Conservation (phyloP, 2,329 filamentous ascomycete genomes). For the Samsoniella hepiali region DNA sequence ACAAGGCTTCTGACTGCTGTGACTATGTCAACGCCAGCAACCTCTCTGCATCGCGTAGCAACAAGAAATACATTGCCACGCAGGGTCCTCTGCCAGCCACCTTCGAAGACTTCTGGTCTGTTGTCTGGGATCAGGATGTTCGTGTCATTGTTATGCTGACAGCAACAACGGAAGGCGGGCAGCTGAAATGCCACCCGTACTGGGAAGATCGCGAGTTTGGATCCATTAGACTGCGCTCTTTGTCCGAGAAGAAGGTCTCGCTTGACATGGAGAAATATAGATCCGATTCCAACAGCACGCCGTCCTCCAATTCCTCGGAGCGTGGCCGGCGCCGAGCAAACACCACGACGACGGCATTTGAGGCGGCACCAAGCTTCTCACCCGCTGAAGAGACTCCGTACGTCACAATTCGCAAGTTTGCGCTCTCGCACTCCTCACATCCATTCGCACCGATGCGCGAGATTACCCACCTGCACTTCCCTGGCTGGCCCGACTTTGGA, state of each 20-base stretch:
- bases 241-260: slow-evolving; percentile 80
- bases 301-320: slow-evolving; percentile 32
- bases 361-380: slow-evolving; percentile 32
- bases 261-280: slow-evolving; percentile 63
- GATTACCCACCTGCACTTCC: slow-evolving; percentile 91
- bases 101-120: slow-evolving; percentile 97
- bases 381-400: slow-evolving; percentile 59
- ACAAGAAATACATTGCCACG: slow-evolving; percentile 92
- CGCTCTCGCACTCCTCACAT: slow-evolving; percentile 69
- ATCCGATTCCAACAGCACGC: slow-evolving; percentile 33
- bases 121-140: slow-evolving; percentile 95
- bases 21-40: slow-evolving; percentile 97
- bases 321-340: slow-evolving; percentile 50
- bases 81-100: slow-evolving; percentile 92
- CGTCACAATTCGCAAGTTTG: slow-evolving; percentile 83
- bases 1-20: slow-evolving; percentile 64
- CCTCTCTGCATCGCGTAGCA: slow-evolving; percentile 72
- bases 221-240: slow-evolving; percentile 65
- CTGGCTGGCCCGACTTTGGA: slow-evolving; percentile 96
- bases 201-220: slow-evolving; percentile 83
- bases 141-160: slow-evolving; percentile 96
- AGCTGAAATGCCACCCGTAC: slow-evolving; percentile 92
- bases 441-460: slow-evolving; percentile 87
- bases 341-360: slow-evolving; percentile 49
- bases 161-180: slow-evolving; percentile 87